These are phyloP conservation scores for Phragmites australis DNA, from an alignment of 176 grass and related monocot species.

Conservation along the genomic window DNA sequence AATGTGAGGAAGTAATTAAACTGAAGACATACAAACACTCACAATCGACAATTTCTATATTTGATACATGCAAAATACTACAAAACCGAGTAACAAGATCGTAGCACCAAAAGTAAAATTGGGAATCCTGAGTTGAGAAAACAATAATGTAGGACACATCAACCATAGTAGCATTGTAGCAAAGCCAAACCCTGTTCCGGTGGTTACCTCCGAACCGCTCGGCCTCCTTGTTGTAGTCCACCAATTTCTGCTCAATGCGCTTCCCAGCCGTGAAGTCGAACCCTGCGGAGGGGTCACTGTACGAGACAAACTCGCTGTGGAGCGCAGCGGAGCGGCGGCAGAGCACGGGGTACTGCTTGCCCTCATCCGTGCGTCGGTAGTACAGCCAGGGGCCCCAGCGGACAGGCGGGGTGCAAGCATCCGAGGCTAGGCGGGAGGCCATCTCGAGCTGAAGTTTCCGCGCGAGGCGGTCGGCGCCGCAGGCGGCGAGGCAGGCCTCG, in stretches of 20 bases:
- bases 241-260: constrained; percentile 85
- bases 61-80: constrained; percentile 10
- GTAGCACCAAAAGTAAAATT: neutral
- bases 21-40: neutral
- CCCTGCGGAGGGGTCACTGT: constrained; percentile 78
- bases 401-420: constrained; percentile 65
- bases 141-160: neutral
- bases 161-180: neutral
- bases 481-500: constrained; percentile 70
- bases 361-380: constrained; percentile 83
- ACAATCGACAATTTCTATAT: neutral
- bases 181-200: neutral
- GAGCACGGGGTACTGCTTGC: constrained; percentile 85
- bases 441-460: constrained; percentile 95
- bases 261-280: constrained; percentile 88
- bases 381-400: constrained; percentile 88
- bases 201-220: constrained; percentile 83
- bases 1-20: neutral
- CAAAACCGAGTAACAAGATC: neutral
- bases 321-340: constrained; percentile 70
- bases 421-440: constrained; percentile 75
- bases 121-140: neutral
- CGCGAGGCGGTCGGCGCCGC: constrained; percentile 66
- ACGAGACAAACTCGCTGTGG: constrained; percentile 74
- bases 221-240: constrained; percentile 91